Evolutionary conservation across 805 yeast species (phyloP), one percentile per base, ranked within the genome.

Genomic region (Starmerella roubikii): DNA sequence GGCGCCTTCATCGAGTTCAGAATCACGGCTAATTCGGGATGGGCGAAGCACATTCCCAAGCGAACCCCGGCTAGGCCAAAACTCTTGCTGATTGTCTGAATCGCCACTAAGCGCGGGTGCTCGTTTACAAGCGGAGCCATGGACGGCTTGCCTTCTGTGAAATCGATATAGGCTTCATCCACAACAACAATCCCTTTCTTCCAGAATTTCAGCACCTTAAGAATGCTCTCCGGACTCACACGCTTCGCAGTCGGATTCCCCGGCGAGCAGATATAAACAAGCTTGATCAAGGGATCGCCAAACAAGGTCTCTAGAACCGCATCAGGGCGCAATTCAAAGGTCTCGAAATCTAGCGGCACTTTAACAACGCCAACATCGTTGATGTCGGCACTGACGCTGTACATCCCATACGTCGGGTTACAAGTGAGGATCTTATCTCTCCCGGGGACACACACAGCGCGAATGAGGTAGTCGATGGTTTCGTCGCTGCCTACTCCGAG

Each of bases 401-500:
- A 91, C 98, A 91, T 91, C 6, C 97, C 96, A 55, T 91, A 91
- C 0, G 98, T 91, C 31, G 98, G 97, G 3, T 97, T 95, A 57
- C 94, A 77, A 1, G 74, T 73, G 50, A 91, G 61, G 54, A 91
- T 60, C 56, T 84, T 88, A 44, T 86, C 95, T 46, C 65, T 67
- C 2, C 80, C 81, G 2, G 98, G 98, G 4, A 59, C 64, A 54
- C 95, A 82, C 38, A 79, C 70, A 39, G 93, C 82, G 51, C 98
- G 67, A 45, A 91, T 76, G 39, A 88, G 61, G 30, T 91, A 71
- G 56, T 91, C 98, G 44, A 91, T 85, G 52, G 91, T 75, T 60
- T 91, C 98, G 58, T 91, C 98, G 1, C 96, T 86, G 1, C 98
- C 98, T 11, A 91, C 98, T 32, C 98, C 98, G 25, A 91, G 67